Evolutionary conservation across 768 basidiomycete species (phyloP).

Genomic region (Boletus vermiculosoides): DNA sequence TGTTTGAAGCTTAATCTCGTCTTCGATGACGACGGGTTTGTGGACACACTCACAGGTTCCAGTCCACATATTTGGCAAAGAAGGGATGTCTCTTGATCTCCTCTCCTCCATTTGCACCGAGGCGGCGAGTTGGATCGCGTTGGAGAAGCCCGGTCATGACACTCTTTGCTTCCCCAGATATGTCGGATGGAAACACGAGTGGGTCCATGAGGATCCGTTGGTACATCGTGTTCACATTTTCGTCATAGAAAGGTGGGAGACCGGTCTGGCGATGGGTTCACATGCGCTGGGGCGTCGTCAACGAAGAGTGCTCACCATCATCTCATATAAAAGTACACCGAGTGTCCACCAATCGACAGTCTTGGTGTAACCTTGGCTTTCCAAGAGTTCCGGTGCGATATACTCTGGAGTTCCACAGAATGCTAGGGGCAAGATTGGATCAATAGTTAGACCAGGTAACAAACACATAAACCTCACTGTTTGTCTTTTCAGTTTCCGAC

Average conservation of each 20-base stretch:
- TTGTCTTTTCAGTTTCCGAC: slow-evolving; percentile 96
- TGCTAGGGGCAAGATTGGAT: slow-evolving; percentile 42
- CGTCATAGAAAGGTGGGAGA: slow-evolving; percentile 97
- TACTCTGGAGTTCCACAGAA: slow-evolving; percentile 99
- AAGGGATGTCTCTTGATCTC: slow-evolving; percentile 96
- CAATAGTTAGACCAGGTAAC: neutral
- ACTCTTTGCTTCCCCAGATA: slow-evolving; percentile 82
- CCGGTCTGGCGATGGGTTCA: slow-evolving; percentile 59
- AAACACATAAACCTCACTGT: slow-evolving; percentile 56
- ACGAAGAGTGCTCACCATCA: slow-evolving; percentile 59
- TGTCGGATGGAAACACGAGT: slow-evolving; percentile 86
- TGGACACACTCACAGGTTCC: slow-evolving; percentile 58
- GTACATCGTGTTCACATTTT: slow-evolving; percentile 98
- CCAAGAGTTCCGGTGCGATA: slow-evolving; percentile 95
- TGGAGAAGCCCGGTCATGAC: slow-evolving; percentile 87
- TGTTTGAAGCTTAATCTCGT: slow-evolving; percentile 1
- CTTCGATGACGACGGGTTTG: neutral
- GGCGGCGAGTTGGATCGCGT: slow-evolving; percentile 79
- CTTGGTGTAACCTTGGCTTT: slow-evolving; percentile 95
- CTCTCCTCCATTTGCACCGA: slow-evolving; percentile 92
- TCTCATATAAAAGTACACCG: slow-evolving; percentile 94
- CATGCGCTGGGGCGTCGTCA: slow-evolving; percentile 4
- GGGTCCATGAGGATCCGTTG: slow-evolving; percentile 94
- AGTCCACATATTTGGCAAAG: slow-evolving; percentile 92
- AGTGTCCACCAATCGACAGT: slow-evolving; percentile 99